Conservation (phyloP, 805 yeast species). For the Ogataea nakhonphanomensis region DNA sequence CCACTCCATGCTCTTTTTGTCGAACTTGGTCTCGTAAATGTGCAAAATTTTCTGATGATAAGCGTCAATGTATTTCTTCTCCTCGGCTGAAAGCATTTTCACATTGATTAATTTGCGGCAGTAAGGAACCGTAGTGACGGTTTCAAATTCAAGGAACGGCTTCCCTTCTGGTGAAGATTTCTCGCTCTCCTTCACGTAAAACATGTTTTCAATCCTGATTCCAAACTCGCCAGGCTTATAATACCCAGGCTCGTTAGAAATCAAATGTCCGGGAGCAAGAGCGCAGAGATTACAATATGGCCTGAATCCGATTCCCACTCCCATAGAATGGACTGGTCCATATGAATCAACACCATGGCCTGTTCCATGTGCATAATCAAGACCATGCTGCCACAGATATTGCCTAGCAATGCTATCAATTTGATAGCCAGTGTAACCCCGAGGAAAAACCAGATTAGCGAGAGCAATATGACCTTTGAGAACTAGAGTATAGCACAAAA, state of each 20-base stretch:
- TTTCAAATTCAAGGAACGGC: constrained; percentile 48
- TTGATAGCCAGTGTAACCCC: constrained; percentile 50
- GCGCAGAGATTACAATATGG: constrained; percentile 43
- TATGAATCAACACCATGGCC: constrained; percentile 64
- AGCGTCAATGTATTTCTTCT: constrained; percentile 46
- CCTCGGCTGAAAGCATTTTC: constrained; percentile 41
- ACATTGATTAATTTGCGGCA: constrained; percentile 49
- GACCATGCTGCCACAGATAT: constrained; percentile 51
- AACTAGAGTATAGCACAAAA: constrained; percentile 51
- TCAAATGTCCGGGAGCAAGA: constrained; percentile 50
- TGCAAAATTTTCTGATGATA: constrained; percentile 49
- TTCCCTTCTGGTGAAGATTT: constrained; percentile 35
- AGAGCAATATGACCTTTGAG: constrained; percentile 55
- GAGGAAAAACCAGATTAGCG: constrained; percentile 49
- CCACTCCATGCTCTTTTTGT: constrained; percentile 36
- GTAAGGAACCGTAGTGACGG: constrained; percentile 57
- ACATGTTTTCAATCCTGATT: constrained; percentile 51
- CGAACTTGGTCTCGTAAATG: constrained; percentile 38
- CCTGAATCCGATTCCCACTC: constrained; percentile 58
- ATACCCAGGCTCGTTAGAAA: constrained; percentile 63
- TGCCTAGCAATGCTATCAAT: constrained; percentile 59
- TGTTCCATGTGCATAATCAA: constrained; percentile 63
- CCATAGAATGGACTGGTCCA: constrained; percentile 62
- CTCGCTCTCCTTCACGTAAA: constrained; percentile 43
- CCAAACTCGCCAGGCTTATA: constrained; percentile 60